Evolutionary conservation across 495 filamentous ascomycete species (phyloP).

Genomic region (Jackrogersella minutella): DNA sequence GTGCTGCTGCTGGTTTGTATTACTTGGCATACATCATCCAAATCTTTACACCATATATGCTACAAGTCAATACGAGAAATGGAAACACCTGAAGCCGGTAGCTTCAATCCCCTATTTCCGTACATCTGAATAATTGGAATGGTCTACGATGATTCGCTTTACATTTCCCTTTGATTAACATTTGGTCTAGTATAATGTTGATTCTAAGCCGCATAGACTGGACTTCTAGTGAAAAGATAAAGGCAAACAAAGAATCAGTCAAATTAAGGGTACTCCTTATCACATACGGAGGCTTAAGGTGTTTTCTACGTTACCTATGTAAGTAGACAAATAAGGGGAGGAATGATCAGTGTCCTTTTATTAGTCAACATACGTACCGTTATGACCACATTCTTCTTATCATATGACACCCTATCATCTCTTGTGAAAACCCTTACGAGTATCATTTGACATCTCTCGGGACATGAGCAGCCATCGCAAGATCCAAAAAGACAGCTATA

Average conservation of each 20-base stretch:
- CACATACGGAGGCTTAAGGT: no score
- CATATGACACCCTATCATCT: neutral
- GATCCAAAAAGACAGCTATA: neutral
- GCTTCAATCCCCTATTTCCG: neutral
- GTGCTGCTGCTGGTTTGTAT: neutral
- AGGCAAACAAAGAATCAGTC: no score
- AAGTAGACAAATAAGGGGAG: no score
- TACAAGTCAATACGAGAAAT: neutral
- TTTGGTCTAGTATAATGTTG: neutral
- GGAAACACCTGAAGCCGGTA: neutral
- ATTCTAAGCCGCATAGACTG: no score
- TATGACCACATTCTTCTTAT: neutral
- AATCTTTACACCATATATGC: neutral
- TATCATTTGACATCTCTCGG: neutral
- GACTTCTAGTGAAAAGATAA: no score
- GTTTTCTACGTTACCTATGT: no score
- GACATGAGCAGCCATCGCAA: neutral
- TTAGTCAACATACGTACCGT: no score
- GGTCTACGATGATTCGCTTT: neutral
- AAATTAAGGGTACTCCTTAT: no score
- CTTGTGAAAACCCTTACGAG: neutral
- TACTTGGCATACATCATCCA: neutral
- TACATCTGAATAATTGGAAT: neutral
- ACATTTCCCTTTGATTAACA: neutral
- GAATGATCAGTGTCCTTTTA: no score